A percentile compares a stretch with the other conserved stretches of the same genome.
These are phyloP conservation scores for Tetrapisispora iriomotensis DNA, from an alignment of 805 yeast species.

Conservation along the genomic window DNA sequence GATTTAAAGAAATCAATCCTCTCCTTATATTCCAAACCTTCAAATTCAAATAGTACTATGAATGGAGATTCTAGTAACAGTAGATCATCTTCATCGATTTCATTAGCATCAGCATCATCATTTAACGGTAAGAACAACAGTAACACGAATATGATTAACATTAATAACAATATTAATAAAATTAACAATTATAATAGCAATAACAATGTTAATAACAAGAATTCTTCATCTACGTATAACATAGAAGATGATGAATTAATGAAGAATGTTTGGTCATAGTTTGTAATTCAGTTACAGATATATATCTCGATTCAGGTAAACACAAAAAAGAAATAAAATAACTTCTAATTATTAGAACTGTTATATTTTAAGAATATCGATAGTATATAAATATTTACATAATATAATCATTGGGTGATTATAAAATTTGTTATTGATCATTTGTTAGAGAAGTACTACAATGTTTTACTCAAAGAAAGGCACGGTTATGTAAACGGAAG, in stretches of 20 bases:
- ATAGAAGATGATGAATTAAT: constrained; percentile 53
- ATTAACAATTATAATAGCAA: constrained; percentile 1
- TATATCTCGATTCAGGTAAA: neutral
- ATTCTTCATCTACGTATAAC: constrained; percentile 15
- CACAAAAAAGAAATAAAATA: neutral
- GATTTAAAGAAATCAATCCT: constrained; percentile 88
- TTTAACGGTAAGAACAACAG: neutral
- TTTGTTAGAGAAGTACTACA: too few relatives aligned
- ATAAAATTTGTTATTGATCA: too few relatives aligned
- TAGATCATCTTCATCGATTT: constrained; percentile 6
- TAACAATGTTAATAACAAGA: constrained; percentile 6
- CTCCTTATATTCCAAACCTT: constrained; percentile 68
- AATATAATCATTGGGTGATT: too few relatives aligned
- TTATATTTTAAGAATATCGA: neutral
- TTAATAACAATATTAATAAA: constrained; percentile 4
- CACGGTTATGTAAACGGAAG: too few relatives aligned
- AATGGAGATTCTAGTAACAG: constrained; percentile 9
- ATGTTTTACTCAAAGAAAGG: too few relatives aligned
- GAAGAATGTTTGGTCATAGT: constrained; percentile 53
- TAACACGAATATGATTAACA: neutral
- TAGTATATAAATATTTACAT: too few relatives aligned
- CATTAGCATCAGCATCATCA: constrained; percentile 4
- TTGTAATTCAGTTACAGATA: neutral
- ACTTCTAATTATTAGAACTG: neutral
- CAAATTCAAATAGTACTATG: constrained; percentile 9